phyloP scores from a whole-genome alignment of 225 moss, liverwort and hornwort genomes.

The Bryoerythrophyllum caledonicum region DNA sequence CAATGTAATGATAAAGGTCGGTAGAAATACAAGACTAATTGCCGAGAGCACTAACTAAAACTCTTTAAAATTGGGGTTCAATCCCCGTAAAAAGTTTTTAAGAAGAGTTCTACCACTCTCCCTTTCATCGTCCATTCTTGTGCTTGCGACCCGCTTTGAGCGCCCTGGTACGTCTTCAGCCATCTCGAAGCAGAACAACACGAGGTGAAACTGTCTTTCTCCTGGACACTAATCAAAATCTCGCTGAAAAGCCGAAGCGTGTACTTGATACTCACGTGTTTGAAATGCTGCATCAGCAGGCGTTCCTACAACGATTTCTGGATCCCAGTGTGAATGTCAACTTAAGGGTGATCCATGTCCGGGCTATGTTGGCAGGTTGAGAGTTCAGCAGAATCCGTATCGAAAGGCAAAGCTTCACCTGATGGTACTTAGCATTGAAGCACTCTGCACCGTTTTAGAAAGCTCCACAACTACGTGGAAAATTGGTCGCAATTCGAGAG shows the following conservation, averaged over 20 bases:
- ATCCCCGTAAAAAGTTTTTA: slow-evolving; percentile 24
- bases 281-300: background rate
- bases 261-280: background rate
- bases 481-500: slow-evolving; percentile 5
- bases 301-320: background rate
- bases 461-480: slow-evolving; percentile 8
- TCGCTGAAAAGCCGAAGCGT: slow-evolving; percentile 5
- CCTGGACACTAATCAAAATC: slow-evolving; percentile 8
- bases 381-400: slow-evolving; percentile 3
- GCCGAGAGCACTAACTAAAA: background rate
- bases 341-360: background rate
- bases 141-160: slow-evolving; percentile 3
- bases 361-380: background rate
- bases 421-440: slow-evolving; percentile 2
- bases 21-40: background rate
- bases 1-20: background rate
- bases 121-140: background rate
- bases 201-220: background rate
- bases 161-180: background rate
- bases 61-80: slow-evolving; percentile 26
- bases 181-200: background rate
- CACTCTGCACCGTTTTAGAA: background rate
- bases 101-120: background rate
- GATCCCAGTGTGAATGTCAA: slow-evolving; percentile 3
- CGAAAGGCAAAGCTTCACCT: slow-evolving; percentile 1